These are phyloP conservation scores for Arthroderma sp. DNA, from an alignment of 2,329 filamentous ascomycete genomes.

Conservation along the genomic window DNA sequence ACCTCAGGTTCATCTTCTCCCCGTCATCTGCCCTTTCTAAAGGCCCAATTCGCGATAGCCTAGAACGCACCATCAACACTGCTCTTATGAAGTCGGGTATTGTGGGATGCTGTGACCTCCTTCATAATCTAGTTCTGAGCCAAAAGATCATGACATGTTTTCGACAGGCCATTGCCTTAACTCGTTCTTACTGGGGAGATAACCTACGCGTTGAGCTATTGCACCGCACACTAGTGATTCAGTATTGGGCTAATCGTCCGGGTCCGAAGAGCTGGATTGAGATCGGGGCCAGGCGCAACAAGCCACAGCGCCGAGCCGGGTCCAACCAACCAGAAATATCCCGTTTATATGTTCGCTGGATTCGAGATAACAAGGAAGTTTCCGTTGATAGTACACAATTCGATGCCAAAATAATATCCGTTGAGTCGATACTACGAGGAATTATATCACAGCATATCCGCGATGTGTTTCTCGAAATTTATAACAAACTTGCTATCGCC, in stretches of 20 bases:
- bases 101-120: constrained; percentile 66
- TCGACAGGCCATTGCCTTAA: constrained; percentile 62
- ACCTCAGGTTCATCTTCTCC: constrained; percentile 71
- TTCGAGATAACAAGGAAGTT: constrained; percentile 67
- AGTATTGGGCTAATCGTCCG: constrained; percentile 71
- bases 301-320: constrained; percentile 19
- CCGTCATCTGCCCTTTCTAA: constrained; percentile 55
- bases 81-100: constrained; percentile 59
- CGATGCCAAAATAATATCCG: constrained; percentile 55
- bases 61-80: constrained; percentile 63
- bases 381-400: constrained; percentile 55
- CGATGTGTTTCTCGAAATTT: constrained; percentile 56
- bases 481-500: constrained; percentile 47
- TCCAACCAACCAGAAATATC: constrained; percentile 24
- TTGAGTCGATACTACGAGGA: constrained; percentile 59
- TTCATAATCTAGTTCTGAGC: constrained; percentile 79
- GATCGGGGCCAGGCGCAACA: constrained; percentile 62
- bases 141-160: constrained; percentile 77
- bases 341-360: constrained; percentile 54
- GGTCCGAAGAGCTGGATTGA: constrained; percentile 82
- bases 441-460: constrained; percentile 65
- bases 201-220: constrained; percentile 65
- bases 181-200: constrained; percentile 62
- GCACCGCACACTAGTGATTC: constrained; percentile 69
- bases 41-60: constrained; percentile 49